These are phyloP conservation scores for Verticillium longisporum DNA, from an alignment of 2,329 filamentous ascomycete species.

Conservation along the genomic window DNA sequence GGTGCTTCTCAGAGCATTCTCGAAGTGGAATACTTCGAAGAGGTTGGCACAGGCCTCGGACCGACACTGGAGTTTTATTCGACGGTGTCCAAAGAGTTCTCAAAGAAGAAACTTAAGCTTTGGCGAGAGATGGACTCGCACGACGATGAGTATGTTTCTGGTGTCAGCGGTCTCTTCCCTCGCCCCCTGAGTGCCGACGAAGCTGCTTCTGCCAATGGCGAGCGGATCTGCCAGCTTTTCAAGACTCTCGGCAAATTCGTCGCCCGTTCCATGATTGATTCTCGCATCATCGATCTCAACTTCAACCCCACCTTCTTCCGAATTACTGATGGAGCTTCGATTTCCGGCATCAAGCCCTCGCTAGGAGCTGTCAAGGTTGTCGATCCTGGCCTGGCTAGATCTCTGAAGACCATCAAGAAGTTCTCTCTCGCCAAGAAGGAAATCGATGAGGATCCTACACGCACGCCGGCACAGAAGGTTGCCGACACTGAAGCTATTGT, in stretches of 20 bases:
- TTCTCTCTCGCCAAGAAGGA: constrained; percentile 78
- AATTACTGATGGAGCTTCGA: constrained; percentile 63
- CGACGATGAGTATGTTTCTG: constrained; percentile 78
- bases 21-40: constrained; percentile 97
- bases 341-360: constrained; percentile 65
- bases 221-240: constrained; percentile 82
- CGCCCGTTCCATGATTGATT: constrained; percentile 96
- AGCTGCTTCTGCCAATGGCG: constrained; percentile 67
- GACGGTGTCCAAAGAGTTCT: constrained; percentile 93
- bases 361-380: constrained; percentile 85
- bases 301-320: constrained; percentile 98
- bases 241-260: constrained; percentile 95
- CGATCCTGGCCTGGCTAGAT: constrained; percentile 78
- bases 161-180: constrained; percentile 80
- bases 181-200: constrained; percentile 81
- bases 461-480: constrained; percentile 65
- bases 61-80: constrained; percentile 98
- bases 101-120: constrained; percentile 91
- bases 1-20: constrained; percentile 93
- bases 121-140: constrained; percentile 87
- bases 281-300: constrained; percentile 92
- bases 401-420: constrained; percentile 78
- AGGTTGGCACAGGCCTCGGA: constrained; percentile 91
- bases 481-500: constrained; percentile 61
- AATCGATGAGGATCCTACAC: constrained; percentile 63